Evolutionary conservation across 1,284 basidiomycete genomes (phyloP).

Genomic region (Anthracocystis panici-leucophaei): DNA sequence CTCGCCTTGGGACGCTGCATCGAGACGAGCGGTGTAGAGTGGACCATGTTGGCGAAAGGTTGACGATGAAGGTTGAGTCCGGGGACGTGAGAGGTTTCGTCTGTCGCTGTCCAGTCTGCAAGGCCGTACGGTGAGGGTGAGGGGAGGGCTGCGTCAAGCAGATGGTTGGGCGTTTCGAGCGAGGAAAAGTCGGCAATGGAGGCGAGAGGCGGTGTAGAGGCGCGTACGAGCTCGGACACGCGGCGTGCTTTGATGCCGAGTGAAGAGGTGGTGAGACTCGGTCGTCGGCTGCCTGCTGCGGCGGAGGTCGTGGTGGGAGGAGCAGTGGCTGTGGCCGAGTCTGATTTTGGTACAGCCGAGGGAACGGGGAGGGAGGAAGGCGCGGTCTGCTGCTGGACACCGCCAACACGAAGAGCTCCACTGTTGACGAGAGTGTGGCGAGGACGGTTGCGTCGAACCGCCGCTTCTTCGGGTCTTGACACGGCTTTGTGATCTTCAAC

Average conservation of each 20-base stretch:
- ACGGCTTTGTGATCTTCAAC: not conserved
- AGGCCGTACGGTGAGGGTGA: slow-evolving; percentile 37
- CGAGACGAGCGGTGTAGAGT: slow-evolving; percentile 33
- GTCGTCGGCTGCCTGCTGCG: slow-evolving; percentile 8
- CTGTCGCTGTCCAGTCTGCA: slow-evolving; percentile 43
- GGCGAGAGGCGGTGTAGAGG: slow-evolving; percentile 39
- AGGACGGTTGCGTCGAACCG: slow-evolving; percentile 28
- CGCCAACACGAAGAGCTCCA: slow-evolving; percentile 27
- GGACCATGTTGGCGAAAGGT: not conserved
- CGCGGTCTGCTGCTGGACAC: not conserved
- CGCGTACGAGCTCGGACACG: slow-evolving; percentile 44
- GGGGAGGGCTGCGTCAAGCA: slow-evolving; percentile 33
- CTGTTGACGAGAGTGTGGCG: slow-evolving; percentile 49
- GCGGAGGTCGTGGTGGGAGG: not conserved
- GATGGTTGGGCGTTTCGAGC: slow-evolving; percentile 33
- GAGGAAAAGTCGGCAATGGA: slow-evolving; percentile 30
- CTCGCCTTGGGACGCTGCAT: not conserved
- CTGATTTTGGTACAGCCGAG: not conserved
- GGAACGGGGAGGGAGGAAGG: slow-evolving; percentile 12
- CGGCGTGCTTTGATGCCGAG: slow-evolving; percentile 47
- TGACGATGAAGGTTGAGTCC: slow-evolving; percentile 12
- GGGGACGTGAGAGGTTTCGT: slow-evolving; percentile 40
- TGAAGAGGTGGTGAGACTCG: slow-evolving; percentile 35
- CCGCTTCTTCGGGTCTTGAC: slow-evolving; percentile 1
- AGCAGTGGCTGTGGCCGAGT: not conserved